Conservation (phyloP, 2,329 filamentous ascomycete genomes). For the Phaeophleospora eucalypticola region DNA sequence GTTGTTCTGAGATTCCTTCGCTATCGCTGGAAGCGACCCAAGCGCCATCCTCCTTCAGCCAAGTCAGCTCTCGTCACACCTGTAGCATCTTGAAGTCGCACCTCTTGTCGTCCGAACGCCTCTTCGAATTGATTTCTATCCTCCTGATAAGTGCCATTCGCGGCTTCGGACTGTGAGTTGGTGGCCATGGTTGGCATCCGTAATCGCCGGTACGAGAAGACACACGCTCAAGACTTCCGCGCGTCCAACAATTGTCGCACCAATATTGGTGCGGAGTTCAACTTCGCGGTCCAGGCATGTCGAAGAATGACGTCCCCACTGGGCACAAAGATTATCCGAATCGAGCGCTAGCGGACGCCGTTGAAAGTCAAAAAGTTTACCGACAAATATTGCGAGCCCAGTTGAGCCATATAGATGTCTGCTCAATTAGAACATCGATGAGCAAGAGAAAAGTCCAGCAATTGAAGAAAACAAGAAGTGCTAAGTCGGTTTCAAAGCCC, state of each 20-base stretch:
- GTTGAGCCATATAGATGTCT: background rate
- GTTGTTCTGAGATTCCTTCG: constrained; percentile 27
- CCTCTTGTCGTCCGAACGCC: constrained; percentile 10
- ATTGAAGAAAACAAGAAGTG: no score
- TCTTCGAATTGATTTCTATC: constrained; percentile 5
- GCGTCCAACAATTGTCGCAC: no score
- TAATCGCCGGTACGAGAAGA: no score
- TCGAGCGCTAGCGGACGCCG: no score
- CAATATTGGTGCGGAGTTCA: no score
- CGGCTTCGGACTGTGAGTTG: background rate
- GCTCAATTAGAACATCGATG: no score
- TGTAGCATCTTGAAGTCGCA: background rate
- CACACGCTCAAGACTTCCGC: no score
- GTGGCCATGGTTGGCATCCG: background rate
- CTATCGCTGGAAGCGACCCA: constrained; percentile 24
- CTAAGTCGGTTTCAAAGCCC: no score
- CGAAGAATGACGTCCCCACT: no score
- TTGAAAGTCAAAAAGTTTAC: background rate
- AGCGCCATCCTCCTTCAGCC: constrained; percentile 9
- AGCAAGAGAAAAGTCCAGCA: no score
- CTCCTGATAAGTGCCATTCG: background rate
- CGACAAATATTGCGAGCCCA: background rate
- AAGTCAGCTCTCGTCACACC: constrained; percentile 10
- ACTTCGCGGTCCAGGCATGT: no score
- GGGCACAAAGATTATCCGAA: no score